Conservation (phyloP, 1,139 yeast species). For the Yamadazyma taylorii region DNA sequence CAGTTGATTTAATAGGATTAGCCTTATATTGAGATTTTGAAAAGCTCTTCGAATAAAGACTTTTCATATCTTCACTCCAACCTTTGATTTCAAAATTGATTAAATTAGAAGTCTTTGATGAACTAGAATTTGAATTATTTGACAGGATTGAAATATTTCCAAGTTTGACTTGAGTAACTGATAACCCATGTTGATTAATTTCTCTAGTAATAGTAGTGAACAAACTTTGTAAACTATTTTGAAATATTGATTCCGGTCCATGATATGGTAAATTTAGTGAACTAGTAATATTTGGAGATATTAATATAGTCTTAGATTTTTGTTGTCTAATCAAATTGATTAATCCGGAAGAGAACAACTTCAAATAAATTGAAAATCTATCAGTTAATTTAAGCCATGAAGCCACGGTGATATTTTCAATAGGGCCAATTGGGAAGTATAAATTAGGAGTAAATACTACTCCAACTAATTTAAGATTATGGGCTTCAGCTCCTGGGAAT, state of each 20-base stretch:
- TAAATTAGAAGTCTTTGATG: constrained; percentile 25
- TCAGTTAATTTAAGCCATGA: constrained; percentile 56
- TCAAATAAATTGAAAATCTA: constrained; percentile 46
- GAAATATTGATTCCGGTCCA: constrained; percentile 48
- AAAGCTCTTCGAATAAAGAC: constrained; percentile 37
- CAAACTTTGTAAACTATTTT: constrained; percentile 34
- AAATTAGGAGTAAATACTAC: constrained; percentile 64
- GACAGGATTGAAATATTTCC: constrained; percentile 48
- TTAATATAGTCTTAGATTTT: constrained; percentile 42
- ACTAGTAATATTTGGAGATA: constrained; percentile 46
- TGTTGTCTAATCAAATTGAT: constrained; percentile 53
- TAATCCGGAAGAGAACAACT: constrained; percentile 57
- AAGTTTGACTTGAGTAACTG: constrained; percentile 46
- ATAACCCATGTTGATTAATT: constrained; percentile 39
- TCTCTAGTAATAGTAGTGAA: constrained; percentile 44
- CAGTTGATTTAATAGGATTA: constrained; percentile 35
- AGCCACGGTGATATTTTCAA: constrained; percentile 53
- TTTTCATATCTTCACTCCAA: constrained; percentile 42
- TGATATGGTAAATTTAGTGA: constrained; percentile 48
- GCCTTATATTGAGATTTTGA: constrained; percentile 33
- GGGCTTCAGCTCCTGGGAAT: constrained; percentile 55
- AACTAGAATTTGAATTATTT: constrained; percentile 24
- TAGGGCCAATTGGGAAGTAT: constrained; percentile 68
- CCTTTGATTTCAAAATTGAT: constrained; percentile 37
- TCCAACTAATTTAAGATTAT: constrained; percentile 52